Conservation (phyloP, 345 rosid species). For the Pistacia vera region DNA sequence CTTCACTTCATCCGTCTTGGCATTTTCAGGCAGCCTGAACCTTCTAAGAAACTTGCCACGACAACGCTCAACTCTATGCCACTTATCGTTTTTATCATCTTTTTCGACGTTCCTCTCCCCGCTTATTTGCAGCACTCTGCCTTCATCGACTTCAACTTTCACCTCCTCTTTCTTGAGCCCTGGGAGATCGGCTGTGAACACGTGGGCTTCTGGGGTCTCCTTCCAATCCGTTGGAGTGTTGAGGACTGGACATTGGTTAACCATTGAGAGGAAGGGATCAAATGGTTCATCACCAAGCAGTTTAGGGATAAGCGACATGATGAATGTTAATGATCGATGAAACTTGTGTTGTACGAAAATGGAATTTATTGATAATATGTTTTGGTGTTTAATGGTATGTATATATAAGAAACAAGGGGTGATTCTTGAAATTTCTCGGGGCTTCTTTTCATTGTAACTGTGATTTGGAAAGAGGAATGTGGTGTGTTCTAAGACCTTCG, state of each 20-base stretch:
- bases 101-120: conserved; percentile 40
- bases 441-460: conserved; percentile 10
- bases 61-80: conserved; percentile 49
- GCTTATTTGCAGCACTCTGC: conserved; percentile 34
- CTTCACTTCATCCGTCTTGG: conserved; percentile 41
- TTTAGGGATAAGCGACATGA: conserved; percentile 43
- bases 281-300: conserved; percentile 33
- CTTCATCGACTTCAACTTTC: conserved; percentile 44
- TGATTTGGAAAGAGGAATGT: not conserved
- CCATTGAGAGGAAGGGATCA: conserved; percentile 54
- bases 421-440: conserved; percentile 40
- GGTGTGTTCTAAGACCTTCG: conserved; percentile 31
- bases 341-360: not conserved
- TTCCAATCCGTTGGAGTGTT: conserved; percentile 49
- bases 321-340: not conserved
- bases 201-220: conserved; percentile 51
- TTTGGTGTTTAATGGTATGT: not conserved
- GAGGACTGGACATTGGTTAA: conserved; percentile 53
- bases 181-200: conserved; percentile 43
- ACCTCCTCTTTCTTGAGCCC: conserved; percentile 54
- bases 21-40: conserved; percentile 48
- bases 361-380: not conserved
- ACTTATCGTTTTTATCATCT: conserved; percentile 32
- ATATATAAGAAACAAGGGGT: conserved; percentile 6
- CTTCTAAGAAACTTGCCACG: conserved; percentile 42